Evolutionary conservation across 116 monocot species (phyloP), one percentile per base, ranked within the genome.

Genomic region (Iris pallida): DNA sequence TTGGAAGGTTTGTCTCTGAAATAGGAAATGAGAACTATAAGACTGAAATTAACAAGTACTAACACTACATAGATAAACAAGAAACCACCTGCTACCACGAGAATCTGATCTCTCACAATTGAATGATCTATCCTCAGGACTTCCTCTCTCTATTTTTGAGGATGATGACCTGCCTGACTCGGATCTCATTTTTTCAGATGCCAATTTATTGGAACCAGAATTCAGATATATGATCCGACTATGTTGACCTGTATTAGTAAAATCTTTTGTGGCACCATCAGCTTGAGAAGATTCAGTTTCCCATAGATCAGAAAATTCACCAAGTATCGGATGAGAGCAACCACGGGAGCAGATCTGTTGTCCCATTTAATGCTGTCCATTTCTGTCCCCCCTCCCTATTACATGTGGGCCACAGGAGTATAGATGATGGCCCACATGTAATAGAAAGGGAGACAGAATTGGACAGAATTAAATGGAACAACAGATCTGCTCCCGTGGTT

Each of bases 1-100:
- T 52, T 69, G 40, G 47, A 9, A n/a, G 53, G 47, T 15, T 69
- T 55, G 53, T 45, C 61, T 69, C 76, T 69, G 76, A 73, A 73
- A 73, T 57, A 47, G 0, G 15, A 63, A 47, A 40, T 43, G 11
- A 72, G 57, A 17, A 13, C 30, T 30, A 53, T 20, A 59, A 61
- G 51, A 51, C 20, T 60, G 4, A 60, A 20, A 46, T 42, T 30
- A 61, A 5, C 16, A 45, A 6, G n/a, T 61, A 16, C 15, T 18
- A 0, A 55, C 8, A 9, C 46, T 43, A 16, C 3, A 53, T 14
- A 40, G 42, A 71, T 52, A 53, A 16, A 41, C 41, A 20, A 30
- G 56, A 56, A 2, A 55, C 41, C 12, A 76, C 76, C 76, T 66
- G 55, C 45, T 57, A 47, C 73, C 64, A 49, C 47, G 56, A 48